phyloP scores from a whole-genome alignment of 2,329 filamentous ascomycete genomes.

The Epichloe typhina region DNA sequence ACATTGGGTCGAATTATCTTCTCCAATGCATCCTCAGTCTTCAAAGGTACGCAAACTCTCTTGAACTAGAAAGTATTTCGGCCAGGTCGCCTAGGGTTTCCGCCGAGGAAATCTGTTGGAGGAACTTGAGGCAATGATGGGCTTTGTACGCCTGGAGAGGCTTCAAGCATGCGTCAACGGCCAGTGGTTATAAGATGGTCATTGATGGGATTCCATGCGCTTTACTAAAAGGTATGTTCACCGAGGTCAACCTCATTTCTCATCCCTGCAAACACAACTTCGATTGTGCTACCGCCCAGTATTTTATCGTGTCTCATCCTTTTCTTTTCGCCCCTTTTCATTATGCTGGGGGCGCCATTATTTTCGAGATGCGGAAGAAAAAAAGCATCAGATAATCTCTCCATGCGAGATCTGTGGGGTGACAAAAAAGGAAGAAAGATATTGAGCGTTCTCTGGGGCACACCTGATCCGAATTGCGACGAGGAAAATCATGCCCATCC shows the following conservation, averaged over 20 bases:
- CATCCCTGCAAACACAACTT: conserved; percentile 1
- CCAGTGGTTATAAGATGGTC: neutral
- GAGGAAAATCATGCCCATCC: neutral
- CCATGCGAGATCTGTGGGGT: neutral
- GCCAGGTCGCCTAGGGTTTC: neutral
- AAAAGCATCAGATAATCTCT: too few species aligned
- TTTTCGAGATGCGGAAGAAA: too few species aligned
- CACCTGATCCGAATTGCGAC: neutral
- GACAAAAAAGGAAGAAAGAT: neutral
- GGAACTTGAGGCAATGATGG: neutral
- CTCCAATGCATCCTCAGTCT: conserved; percentile 5
- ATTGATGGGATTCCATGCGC: neutral
- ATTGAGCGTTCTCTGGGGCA: neutral
- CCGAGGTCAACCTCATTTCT: conserved; percentile 1
- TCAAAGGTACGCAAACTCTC: conserved; percentile 3
- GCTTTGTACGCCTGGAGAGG: neutral
- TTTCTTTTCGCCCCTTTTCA: neutral
- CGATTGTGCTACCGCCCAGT: neutral
- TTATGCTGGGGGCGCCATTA: neutral
- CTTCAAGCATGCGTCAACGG: neutral
- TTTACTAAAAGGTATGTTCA: conserved; percentile 4
- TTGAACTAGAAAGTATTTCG: neutral
- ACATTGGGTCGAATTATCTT: neutral
- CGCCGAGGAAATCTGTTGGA: neutral
- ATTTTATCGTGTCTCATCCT: neutral